phyloP scores from a whole-genome alignment of 2,329 filamentous ascomycete species.

The Allantophomopsis lycopodina region DNA sequence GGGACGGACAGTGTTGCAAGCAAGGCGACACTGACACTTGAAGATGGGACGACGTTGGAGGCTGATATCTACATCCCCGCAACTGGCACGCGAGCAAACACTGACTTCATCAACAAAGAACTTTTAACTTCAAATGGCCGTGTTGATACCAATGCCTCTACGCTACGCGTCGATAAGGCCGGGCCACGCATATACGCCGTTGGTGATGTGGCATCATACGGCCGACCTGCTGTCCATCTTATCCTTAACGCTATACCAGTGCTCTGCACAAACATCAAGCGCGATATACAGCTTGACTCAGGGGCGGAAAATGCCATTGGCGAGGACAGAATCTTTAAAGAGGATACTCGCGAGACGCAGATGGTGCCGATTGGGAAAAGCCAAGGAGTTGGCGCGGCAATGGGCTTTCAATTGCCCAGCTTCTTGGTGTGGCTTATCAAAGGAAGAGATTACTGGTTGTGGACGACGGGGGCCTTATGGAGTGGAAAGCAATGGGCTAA shows the following conservation, averaged over 20 bases:
- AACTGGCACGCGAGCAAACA: constrained; percentile 26
- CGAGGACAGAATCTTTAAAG: too few species aligned
- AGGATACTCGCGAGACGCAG: too few species aligned
- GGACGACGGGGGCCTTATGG: too few species aligned
- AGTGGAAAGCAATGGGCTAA: too few species aligned
- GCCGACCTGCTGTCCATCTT: constrained; percentile 26
- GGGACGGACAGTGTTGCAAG: constrained; percentile 15
- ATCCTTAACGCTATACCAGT: constrained; percentile 26
- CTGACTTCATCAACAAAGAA: constrained; percentile 19
- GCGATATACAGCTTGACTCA: constrained; percentile 27
- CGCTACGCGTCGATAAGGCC: constrained; percentile 22
- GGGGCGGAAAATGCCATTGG: constrained; percentile 6
- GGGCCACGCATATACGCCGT: constrained; percentile 28
- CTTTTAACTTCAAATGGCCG: constrained; percentile 22
- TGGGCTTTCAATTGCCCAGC: too few species aligned
- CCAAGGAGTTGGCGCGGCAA: too few species aligned
- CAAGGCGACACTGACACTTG: constrained; percentile 22
- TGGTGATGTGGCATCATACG: constrained; percentile 27
- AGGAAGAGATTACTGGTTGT: too few species aligned
- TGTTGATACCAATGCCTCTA: constrained; percentile 22
- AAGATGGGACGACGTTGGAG: constrained; percentile 22
- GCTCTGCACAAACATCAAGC: constrained; percentile 31
- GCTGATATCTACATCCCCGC: constrained; percentile 35
- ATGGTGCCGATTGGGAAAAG: too few species aligned
- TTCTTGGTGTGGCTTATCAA: too few species aligned